Conservation (phyloP, 148 eudicot species). For the Rhododendron williamsianum region DNA sequence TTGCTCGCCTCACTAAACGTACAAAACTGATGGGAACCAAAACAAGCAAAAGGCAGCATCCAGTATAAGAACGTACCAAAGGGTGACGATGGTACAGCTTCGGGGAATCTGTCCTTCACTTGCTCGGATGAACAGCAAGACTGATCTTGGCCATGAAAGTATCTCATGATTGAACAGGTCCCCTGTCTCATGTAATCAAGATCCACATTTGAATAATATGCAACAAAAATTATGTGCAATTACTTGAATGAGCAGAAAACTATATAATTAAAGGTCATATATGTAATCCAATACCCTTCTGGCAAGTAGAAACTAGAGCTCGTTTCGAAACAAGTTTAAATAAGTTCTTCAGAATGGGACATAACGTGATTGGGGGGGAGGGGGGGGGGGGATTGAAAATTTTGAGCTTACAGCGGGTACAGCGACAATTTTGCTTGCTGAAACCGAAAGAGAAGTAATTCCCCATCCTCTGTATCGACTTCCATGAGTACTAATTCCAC, state of each 20-base stretch:
- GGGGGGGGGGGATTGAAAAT: background rate
- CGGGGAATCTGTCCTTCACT: conserved; percentile 19
- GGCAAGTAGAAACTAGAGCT: background rate
- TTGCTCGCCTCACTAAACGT: background rate
- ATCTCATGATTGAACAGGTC: conserved; percentile 48
- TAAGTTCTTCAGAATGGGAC: background rate
- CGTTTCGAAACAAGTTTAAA: background rate
- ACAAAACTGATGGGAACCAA: background rate
- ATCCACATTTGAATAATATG: background rate
- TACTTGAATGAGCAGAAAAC: background rate
- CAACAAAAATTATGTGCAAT: background rate
- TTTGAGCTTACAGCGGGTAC: conserved; percentile 64
- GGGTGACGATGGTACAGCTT: conserved; percentile 25
- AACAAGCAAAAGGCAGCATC: conserved; percentile 4
- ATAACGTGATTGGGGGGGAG: background rate
- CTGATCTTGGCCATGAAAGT: conserved; percentile 40
- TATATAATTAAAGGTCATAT: background rate
- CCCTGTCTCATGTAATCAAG: conserved; percentile 44
- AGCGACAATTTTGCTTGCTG: conserved; percentile 73
- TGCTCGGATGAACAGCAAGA: conserved; percentile 29
- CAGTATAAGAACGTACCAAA: conserved; percentile 29
- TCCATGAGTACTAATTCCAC: conserved; percentile 28
- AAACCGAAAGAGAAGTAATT: conserved; percentile 71
- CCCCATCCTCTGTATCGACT: conserved; percentile 52
- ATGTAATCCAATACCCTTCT: background rate